Evolutionary conservation across 2,329 filamentous ascomycete genomes (phyloP), one percentile per base, ranked within the genome.

Genomic region (Colletotrichum agaves): DNA sequence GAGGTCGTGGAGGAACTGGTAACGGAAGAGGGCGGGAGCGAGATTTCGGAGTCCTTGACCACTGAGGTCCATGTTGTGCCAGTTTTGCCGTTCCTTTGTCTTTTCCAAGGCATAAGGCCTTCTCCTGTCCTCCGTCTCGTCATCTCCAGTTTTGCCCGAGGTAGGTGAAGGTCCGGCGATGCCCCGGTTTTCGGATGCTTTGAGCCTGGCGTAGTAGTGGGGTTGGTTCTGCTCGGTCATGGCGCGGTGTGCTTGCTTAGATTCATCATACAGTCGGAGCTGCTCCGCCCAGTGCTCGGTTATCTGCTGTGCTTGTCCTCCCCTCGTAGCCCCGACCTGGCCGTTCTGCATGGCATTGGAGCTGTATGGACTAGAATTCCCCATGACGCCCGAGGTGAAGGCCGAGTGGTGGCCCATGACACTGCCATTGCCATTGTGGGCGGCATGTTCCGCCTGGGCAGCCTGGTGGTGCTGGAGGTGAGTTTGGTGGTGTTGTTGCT

Each of bases 1-100:
- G 33, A 99, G 87, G 79, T 97, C 95, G 72, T 92, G 92, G 63
- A 99, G 84, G 78, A 99, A 98, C 49, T 87, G 87, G 80, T 98
- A 99, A 72, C 87, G 85, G 82, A 98, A 98, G 35, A 99, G 84
- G 49, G 91, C 88, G 8, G 88, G 82, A 1, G 94, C 90, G 35
- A 99, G 84, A 67, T 93, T 92, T 72, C 94, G 91, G 55, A 99
- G 84, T 19, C 95, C 95, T 81, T 98, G 96, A n/a, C 96, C 96
- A 73, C 94, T 96, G 77, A 98, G 91, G 79, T 99, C 96, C 73
- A 99, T 85, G 71, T 94, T 94, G 78, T 93, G 89, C 96, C 96
- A 98, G 74, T 94, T 91, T 78, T 97, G 92, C 71, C 91, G 84
- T 74, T 90, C 89, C 70, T 87, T 84, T 67, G 87, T 84, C 74